Base-by-base conservation (phyloP, 169 alveolate genomes). In the Prorocentrum cordatum region DNA sequence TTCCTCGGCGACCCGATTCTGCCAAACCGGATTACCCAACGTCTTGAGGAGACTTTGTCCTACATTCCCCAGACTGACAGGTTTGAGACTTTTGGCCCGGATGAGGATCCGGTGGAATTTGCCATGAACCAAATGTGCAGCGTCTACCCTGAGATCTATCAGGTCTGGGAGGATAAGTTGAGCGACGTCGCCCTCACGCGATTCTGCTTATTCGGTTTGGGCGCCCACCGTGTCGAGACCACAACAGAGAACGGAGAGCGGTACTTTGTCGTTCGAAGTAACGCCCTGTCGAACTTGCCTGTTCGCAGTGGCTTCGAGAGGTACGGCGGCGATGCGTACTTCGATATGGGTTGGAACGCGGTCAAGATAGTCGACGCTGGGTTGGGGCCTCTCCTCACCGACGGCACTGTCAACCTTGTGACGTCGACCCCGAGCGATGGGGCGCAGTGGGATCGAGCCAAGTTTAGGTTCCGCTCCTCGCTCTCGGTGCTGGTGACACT, bases 51-150 rank as follows among this genome's bases (percentile, higher is more conserved):
- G 12, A 27, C 54, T 18, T n/a, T 75, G 72, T 32, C 61, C 7
- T 32, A 45, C 71, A 26, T 75, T 20, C 86, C 86, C 2, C 61
- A 33, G 31, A 18, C 39, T 5, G 29, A 33, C 61, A 58, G 58
- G 22, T 39, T n/a, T 22, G 26, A 24, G 1, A 35, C 29, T n/a
- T 75, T 75, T 18, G 59, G 73, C 6, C 72, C 86, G 18, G 61
- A 54, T n/a, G 86, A 75, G 47, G 58, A 75, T 38, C 86, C 86
- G 9, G 86, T 75, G 72, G 86, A 75, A 3, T 75, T 31, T 47
- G 86, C 58, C 59, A 75, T 75, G 86, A 75, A 33, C 35, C 86
- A 75, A 59, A 38, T 75, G n/a, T 32, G 72, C 24, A 33, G 72
- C 16, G 24, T 75, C 14, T 75, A 75, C 38, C 86, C 86, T 3